Percentiles rank a stretch among this genome's conserved stretches.
phyloP scores from a whole-genome alignment of 352 stramenopile species.

The Globisporangium heterothallicum region DNA sequence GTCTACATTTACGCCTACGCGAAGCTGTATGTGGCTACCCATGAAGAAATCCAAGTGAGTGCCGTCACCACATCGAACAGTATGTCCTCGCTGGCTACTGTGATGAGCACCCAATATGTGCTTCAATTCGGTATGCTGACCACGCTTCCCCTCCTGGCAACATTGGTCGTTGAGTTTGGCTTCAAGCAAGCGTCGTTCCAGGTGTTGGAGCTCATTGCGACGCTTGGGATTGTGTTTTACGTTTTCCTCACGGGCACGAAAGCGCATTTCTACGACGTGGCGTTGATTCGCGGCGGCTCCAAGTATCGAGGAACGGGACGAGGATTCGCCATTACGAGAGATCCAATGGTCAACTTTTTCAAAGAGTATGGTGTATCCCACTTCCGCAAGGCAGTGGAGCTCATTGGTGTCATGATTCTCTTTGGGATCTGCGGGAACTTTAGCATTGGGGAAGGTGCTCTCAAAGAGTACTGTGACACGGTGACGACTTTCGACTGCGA shows the following conservation, averaged over 20 bases:
- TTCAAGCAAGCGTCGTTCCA: conserved; percentile 66
- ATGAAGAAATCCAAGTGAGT: conserved; percentile 51
- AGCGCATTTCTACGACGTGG: conserved; percentile 84
- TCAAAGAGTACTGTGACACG: conserved; percentile 41
- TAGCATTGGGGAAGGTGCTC: conserved; percentile 45
- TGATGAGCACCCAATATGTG: conserved; percentile 86
- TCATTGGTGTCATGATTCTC: conserved; percentile 82
- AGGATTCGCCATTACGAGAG: conserved; percentile 83
- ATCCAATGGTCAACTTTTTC: conserved; percentile 86
- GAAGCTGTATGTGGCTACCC: conserved; percentile 77
- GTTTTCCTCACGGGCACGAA: conserved; percentile 86
- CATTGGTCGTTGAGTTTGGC: conserved; percentile 76
- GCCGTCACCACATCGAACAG: conserved; percentile 59
- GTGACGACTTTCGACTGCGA: conserved; percentile 40
- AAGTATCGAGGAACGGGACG: conserved; percentile 85
- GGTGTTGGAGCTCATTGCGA: conserved; percentile 73
- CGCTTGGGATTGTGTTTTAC: conserved; percentile 83
- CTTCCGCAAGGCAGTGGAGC: conserved; percentile 84
- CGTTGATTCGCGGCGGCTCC: conserved; percentile 73
- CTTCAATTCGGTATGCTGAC: conserved; percentile 85
- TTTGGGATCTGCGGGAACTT: conserved; percentile 79
- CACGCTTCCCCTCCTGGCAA: conserved; percentile 73
- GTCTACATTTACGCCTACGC: conserved; percentile 85
- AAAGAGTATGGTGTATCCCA: conserved; percentile 86
- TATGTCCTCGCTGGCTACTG: conserved; percentile 56